A percentile compares a stretch with the other conserved stretches of the same genome.
Evolutionary conservation across 768 basidiomycete species (phyloP).

Genomic region (Mycena latifolia): DNA sequence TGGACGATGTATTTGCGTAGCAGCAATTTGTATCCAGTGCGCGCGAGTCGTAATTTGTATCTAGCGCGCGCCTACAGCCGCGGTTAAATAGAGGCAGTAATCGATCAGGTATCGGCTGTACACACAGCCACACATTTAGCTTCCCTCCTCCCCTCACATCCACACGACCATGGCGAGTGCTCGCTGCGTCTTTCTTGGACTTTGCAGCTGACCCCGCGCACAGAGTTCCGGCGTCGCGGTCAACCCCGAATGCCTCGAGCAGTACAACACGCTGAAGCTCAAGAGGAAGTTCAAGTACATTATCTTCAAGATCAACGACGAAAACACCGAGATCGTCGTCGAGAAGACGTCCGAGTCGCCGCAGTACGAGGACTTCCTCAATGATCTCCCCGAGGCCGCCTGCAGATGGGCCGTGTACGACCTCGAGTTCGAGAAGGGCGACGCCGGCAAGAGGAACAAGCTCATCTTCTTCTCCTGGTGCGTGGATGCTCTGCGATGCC

Average conservation of each 20-base stretch:
- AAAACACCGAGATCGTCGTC: constrained; percentile 81
- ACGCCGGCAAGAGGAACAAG: constrained; percentile 86
- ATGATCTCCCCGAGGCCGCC: constrained; percentile 76
- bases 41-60: not conserved
- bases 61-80: not conserved
- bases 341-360: constrained; percentile 66
- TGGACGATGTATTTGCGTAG: constrained; percentile 82
- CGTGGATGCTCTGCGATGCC: constrained; percentile 39
- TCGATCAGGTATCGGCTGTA: constrained; percentile 22
- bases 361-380: constrained; percentile 81
- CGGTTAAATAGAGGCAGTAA: no score
- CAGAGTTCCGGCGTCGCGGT: constrained; percentile 79
- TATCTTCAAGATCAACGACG: constrained; percentile 76
- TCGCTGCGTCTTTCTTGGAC: not conserved
- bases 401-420: constrained; percentile 96
- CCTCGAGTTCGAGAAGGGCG: constrained; percentile 83
- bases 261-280: constrained; percentile 80
- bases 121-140: constrained; percentile 34
- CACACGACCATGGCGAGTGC: constrained; percentile 46
- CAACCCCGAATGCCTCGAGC: constrained; percentile 65
- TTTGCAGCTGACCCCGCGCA: constrained; percentile 14
- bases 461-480: constrained; percentile 89
- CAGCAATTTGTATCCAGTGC: constrained; percentile 33
- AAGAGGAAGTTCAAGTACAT: constrained; percentile 87
- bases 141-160: constrained; percentile 39